These are phyloP conservation scores for Penicillium crustosum DNA, from an alignment of 2,329 filamentous ascomycete species.

Conservation along the genomic window DNA sequence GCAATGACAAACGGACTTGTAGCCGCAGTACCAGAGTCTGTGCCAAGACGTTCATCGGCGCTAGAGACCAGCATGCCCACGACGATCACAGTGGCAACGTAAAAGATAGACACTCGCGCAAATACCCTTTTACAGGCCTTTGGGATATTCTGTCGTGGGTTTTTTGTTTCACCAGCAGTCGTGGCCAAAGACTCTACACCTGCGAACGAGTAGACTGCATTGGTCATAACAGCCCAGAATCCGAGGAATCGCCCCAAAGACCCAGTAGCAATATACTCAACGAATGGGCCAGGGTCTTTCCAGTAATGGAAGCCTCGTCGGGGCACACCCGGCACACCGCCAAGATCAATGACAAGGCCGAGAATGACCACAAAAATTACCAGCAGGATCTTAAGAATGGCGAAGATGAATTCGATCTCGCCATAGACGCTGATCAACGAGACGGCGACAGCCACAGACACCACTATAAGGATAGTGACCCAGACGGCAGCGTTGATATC, in stretches of 20 bases:
- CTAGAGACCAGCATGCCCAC: slow-evolving; percentile 62
- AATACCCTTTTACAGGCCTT: slow-evolving; percentile 57
- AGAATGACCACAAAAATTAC: slow-evolving; percentile 49
- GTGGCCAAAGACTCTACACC: slow-evolving; percentile 54
- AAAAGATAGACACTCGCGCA: slow-evolving; percentile 58
- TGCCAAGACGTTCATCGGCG: slow-evolving; percentile 41
- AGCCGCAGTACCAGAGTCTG: slow-evolving; percentile 31
- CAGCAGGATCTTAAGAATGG: slow-evolving; percentile 52
- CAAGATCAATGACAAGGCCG: slow-evolving; percentile 60
- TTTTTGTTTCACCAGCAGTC: slow-evolving; percentile 56
- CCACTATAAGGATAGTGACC: slow-evolving; percentile 55
- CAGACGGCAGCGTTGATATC: slow-evolving; percentile 41
- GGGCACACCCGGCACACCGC: slow-evolving; percentile 59
- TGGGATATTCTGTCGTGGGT: slow-evolving; percentile 55
- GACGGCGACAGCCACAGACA: slow-evolving; percentile 60
- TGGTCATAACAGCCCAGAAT: slow-evolving; percentile 53
- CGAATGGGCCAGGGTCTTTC: slow-evolving; percentile 66
- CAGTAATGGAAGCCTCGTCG: slow-evolving; percentile 68
- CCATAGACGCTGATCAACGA: slow-evolving; percentile 53
- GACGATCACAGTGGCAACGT: slow-evolving; percentile 56
- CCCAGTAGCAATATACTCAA: slow-evolving; percentile 62
- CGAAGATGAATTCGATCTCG: slow-evolving; percentile 55
- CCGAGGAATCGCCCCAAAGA: slow-evolving; percentile 63
- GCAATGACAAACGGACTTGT: slow-evolving; percentile 68
- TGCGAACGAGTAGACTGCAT: slow-evolving; percentile 39